Evolutionary conservation across 129 eudicot species (phyloP).

Genomic region (Saposhnikovia divaricata): DNA sequence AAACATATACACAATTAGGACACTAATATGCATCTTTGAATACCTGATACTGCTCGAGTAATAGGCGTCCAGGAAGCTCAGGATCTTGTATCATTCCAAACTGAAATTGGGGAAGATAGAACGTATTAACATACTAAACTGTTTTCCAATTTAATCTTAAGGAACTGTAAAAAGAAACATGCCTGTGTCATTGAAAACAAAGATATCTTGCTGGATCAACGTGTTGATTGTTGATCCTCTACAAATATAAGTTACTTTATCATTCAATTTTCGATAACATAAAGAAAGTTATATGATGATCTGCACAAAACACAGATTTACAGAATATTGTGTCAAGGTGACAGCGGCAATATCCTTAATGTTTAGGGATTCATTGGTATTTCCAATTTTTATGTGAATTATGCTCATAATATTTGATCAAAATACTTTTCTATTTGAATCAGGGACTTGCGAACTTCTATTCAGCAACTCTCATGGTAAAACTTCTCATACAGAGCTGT

Average conservation of each 20-base stretch:
- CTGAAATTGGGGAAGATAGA: slow-evolving; percentile 33
- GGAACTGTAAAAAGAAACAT: neutral
- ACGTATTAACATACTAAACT: neutral
- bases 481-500: neutral
- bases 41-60: slow-evolving; percentile 95
- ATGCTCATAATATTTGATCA: neutral
- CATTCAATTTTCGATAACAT: too few species aligned
- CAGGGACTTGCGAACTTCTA: neutral
- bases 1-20: neutral
- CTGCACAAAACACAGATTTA: neutral
- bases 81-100: slow-evolving; percentile 77
- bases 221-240: slow-evolving; percentile 4
- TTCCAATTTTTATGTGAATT: neutral
- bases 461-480: neutral
- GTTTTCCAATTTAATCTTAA: neutral
- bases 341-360: neutral
- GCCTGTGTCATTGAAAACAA: neutral
- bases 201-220: neutral
- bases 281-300: neutral
- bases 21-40: neutral
- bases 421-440: neutral
- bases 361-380: neutral
- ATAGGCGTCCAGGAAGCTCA: slow-evolving; percentile 82
- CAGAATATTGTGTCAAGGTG: neutral
- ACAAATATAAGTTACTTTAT: neutral